These are phyloP conservation scores for Saccharomyces hybrid DNA, from an alignment of 1,139 yeast genomes.

Conservation along the genomic window DNA sequence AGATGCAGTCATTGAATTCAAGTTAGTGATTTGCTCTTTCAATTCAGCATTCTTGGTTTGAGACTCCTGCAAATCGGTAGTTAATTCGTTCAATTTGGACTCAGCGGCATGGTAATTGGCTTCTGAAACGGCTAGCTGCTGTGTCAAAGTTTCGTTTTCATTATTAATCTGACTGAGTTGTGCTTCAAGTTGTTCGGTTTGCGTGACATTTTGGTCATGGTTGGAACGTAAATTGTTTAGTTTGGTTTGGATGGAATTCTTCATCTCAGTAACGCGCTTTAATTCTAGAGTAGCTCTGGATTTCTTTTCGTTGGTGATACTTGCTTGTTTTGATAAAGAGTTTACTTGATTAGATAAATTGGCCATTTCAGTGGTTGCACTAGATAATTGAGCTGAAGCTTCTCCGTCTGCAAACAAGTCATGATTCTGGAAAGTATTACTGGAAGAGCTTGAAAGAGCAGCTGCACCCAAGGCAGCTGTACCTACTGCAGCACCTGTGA, in stretches of 20 bases:
- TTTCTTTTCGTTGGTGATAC: slow-evolving; percentile 61
- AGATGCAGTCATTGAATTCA: slow-evolving; percentile 61
- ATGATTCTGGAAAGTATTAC: slow-evolving; percentile 28
- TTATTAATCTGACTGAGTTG: slow-evolving; percentile 50
- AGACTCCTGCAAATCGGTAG: slow-evolving; percentile 51
- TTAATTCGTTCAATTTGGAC: slow-evolving; percentile 55
- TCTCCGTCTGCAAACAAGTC: slow-evolving; percentile 54
- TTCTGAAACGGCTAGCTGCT: slow-evolving; percentile 72
- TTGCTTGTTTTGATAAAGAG: slow-evolving; percentile 68
- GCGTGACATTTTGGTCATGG: slow-evolving; percentile 73
- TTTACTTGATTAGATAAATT: slow-evolving; percentile 79
- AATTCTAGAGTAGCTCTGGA: slow-evolving; percentile 72
- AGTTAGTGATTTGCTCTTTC: slow-evolving; percentile 57
- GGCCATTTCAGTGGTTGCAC: slow-evolving; percentile 79
- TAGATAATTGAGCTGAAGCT: slow-evolving; percentile 60
- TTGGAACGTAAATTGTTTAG: slow-evolving; percentile 57
- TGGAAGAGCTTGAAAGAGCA: slow-evolving; percentile 8
- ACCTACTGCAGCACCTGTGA: slow-evolving; percentile 12
- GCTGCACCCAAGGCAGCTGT: slow-evolving; percentile 11
- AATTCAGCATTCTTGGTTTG: slow-evolving; percentile 58
- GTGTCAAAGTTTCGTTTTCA: slow-evolving; percentile 65
- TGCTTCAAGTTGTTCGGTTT: slow-evolving; percentile 61
- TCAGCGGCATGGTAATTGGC: slow-evolving; percentile 73
- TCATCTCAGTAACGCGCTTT: slow-evolving; percentile 50
- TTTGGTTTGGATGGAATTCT: slow-evolving; percentile 64